These are phyloP conservation scores for Kodamaea derodonti DNA, from an alignment of 1,139 yeast species.

Conservation along the genomic window DNA sequence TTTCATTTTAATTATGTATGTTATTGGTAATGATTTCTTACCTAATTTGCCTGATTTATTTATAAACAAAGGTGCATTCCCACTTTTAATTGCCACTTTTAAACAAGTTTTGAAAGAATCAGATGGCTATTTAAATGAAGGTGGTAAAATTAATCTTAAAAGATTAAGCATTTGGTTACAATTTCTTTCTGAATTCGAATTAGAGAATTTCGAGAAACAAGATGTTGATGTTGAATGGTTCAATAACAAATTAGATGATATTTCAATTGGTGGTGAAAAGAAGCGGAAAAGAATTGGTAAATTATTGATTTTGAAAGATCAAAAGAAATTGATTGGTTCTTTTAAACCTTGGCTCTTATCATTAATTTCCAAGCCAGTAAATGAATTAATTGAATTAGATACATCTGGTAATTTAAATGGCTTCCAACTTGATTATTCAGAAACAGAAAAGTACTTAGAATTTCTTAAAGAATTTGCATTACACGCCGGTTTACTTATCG, in stretches of 20 bases:
- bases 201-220: constrained; percentile 74
- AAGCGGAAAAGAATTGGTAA: constrained; percentile 66
- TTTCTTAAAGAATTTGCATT: constrained; percentile 60
- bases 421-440: constrained; percentile 46
- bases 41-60: constrained; percentile 96
- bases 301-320: constrained; percentile 64
- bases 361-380: constrained; percentile 24
- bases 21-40: constrained; percentile 96
- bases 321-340: constrained; percentile 58
- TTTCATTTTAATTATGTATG: constrained; percentile 86
- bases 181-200: constrained; percentile 63
- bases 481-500: constrained; percentile 62
- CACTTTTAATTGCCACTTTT: constrained; percentile 81
- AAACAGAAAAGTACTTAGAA: constrained; percentile 47
- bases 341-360: constrained; percentile 70
- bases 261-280: constrained; percentile 69
- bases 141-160: constrained; percentile 73
- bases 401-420: constrained; percentile 46
- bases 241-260: constrained; percentile 75
- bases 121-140: constrained; percentile 83
- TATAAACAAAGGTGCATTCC: constrained; percentile 94
- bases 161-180: constrained; percentile 76
- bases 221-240: constrained; percentile 92
- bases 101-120: constrained; percentile 69
- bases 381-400: constrained; percentile 32